Conservation (phyloP, 805 yeast genomes). For the Starmerella etchellsii region DNA sequence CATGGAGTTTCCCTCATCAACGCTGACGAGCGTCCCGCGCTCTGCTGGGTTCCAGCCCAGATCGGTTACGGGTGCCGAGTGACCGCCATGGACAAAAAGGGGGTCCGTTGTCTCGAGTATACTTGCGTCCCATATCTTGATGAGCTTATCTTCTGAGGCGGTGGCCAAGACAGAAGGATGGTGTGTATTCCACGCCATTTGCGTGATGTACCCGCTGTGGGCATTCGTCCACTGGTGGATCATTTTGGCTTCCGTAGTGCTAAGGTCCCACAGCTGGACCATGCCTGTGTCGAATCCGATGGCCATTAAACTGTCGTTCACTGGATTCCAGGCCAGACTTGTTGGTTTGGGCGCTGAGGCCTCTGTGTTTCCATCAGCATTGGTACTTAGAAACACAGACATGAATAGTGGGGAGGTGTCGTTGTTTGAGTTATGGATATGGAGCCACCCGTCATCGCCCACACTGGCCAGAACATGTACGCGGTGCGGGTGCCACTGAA, state of each 20-base stretch:
- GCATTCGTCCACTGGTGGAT: slow-evolving; percentile 11
- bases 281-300: slow-evolving; percentile 53
- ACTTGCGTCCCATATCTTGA: slow-evolving; percentile 21
- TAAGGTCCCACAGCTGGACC: slow-evolving; percentile 52
- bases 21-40: slow-evolving; percentile 59
- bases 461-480: slow-evolving; percentile 49
- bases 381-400: not conserved
- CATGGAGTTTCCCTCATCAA: slow-evolving; percentile 73
- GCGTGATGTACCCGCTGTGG: slow-evolving; percentile 47
- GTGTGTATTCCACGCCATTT: slow-evolving; percentile 61
- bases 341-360: slow-evolving; percentile 35
- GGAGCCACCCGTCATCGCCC: slow-evolving; percentile 41
- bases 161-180: slow-evolving; percentile 44
- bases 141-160: slow-evolving; percentile 51
- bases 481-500: slow-evolving; percentile 55
- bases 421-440: slow-evolving; percentile 5
- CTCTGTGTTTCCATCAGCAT: not conserved
- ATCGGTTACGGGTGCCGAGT: slow-evolving; percentile 75
- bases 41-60: slow-evolving; percentile 68
- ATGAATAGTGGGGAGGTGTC: not conserved
- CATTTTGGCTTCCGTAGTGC: slow-evolving; percentile 29
- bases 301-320: slow-evolving; percentile 44
- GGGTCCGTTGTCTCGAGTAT: not conserved
- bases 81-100: slow-evolving; percentile 71
- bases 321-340: slow-evolving; percentile 49